Base-by-base conservation (phyloP, 257 asterid species). In the Ballota nigra region DNA sequence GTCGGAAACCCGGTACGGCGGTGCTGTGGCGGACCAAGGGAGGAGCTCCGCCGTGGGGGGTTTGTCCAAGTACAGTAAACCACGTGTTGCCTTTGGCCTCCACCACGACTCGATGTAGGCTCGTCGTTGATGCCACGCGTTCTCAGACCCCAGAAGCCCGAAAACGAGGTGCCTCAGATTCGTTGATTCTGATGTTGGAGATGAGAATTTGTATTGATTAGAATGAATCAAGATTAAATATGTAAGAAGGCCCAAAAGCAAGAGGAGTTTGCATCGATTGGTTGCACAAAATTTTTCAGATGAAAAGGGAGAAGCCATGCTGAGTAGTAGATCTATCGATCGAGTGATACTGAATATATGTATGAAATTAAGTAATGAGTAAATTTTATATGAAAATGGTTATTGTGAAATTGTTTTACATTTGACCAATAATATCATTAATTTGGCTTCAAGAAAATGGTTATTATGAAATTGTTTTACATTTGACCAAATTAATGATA, bases 91-190 rank as follows among this genome's bases (percentile, higher is more conserved):
- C 13, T 79, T 74, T 0, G 88, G 86, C 19, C 83, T 73, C 95
- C 95, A 88, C 95, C 95, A 88, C 5, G 95, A 83, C 43, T 84
- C 78, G 8, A 78, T 81, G 80, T 88, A 88, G 4, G 80, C n/a
- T 68, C 74, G 76, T 18, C 91, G 22, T 0, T 69, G 19, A 28
- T 79, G 88, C 86, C 87, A 88, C 2, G 86, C 86, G 6, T 49
- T 19, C 23, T 79, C 79, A n/a, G 95, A 82, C 15, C 89, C 92
- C 0, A 84, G 52, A 2, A 88, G 79, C 24, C 94, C 94, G 77
- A 89, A 87, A 0, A 80, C 70, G 4, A 89, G 56, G 83, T 89
- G 95, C 77, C 59, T 82, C 2, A 84, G 77, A 60, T 77, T 78
- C 1, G 38, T 33, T 33, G 7, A 4, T 33, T 5, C 9, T 33